Evolutionary conservation across 2,329 filamentous ascomycete species (phyloP).

Genomic region (Xylaria sp.): DNA sequence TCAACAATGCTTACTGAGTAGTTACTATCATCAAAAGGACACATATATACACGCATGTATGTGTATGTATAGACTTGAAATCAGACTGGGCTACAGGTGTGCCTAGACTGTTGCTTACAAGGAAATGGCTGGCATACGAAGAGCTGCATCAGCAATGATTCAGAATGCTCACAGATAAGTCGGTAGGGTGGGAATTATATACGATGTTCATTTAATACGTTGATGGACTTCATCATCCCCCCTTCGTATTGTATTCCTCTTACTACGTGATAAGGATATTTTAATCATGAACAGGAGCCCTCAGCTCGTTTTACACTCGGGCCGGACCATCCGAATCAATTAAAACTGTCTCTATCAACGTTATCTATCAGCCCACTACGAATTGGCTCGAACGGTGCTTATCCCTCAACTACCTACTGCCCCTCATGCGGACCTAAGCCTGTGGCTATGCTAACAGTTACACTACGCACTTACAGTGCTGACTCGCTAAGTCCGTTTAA

Average conservation of each 20-base stretch:
- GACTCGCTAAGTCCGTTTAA: slow-evolving; percentile 2
- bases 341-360: neutral
- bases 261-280: neutral
- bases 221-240: too few relatives aligned
- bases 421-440: slow-evolving; percentile 17
- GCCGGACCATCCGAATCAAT: slow-evolving; percentile 27
- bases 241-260: too few relatives aligned
- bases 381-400: slow-evolving; percentile 16
- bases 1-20: neutral
- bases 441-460: slow-evolving; percentile 11
- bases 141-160: neutral
- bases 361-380: slow-evolving; percentile 21
- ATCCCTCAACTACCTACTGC: slow-evolving; percentile 26
- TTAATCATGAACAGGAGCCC: neutral
- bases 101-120: neutral
- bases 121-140: neutral
- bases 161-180: neutral
- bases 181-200: too few relatives aligned
- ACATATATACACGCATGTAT: neutral
- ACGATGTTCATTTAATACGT: too few relatives aligned
- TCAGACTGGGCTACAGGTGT: neutral
- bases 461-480: slow-evolving; percentile 13
- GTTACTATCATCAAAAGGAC: neutral
- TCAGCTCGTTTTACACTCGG: neutral
- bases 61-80: neutral